These are phyloP conservation scores for Hyphopichia wangnamkhiaoensis DNA, from an alignment of 1,139 yeast genomes.

Conservation along the genomic window DNA sequence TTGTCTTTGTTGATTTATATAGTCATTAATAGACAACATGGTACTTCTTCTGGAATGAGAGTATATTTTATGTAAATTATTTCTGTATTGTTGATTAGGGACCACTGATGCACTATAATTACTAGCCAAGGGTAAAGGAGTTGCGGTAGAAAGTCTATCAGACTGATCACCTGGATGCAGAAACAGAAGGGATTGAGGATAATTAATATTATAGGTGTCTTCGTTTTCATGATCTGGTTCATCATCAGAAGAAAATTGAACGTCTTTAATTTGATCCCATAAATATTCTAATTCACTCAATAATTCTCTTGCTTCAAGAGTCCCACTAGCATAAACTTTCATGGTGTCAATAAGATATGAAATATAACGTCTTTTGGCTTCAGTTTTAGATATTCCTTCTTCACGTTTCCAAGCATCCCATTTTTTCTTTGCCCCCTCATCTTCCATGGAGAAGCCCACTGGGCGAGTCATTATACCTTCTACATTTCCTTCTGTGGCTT, in stretches of 20 bases:
- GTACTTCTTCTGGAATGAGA: constrained; percentile 47
- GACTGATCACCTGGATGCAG: constrained; percentile 30
- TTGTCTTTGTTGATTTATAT: constrained; percentile 37
- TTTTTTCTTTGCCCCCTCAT: constrained; percentile 67
- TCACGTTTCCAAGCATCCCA: constrained; percentile 88
- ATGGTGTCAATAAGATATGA: constrained; percentile 70
- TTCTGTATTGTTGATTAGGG: constrained; percentile 32
- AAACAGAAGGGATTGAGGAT: constrained; percentile 35
- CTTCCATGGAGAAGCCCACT: constrained; percentile 58
- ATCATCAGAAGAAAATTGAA: constrained; percentile 37
- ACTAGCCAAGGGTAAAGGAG: constrained; percentile 35
- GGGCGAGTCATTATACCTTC: constrained; percentile 69
- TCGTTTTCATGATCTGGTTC: constrained; percentile 22
- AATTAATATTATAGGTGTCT: constrained; percentile 6
- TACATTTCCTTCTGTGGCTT: constrained; percentile 86
- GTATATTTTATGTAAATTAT: constrained; percentile 45
- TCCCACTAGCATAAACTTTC: constrained; percentile 68
- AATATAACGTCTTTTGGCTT: constrained; percentile 74
- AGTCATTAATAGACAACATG: constrained; percentile 39
- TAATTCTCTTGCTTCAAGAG: constrained; percentile 67
- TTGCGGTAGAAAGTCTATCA: constrained; percentile 40
- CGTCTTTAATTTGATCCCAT: constrained; percentile 74
- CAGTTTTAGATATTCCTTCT: constrained; percentile 67
- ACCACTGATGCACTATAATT: constrained; percentile 19
- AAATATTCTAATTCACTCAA: constrained; percentile 65